Conservation (phyloP, 2,329 filamentous ascomycete species). For the Leptographium radiaticola region DNA sequence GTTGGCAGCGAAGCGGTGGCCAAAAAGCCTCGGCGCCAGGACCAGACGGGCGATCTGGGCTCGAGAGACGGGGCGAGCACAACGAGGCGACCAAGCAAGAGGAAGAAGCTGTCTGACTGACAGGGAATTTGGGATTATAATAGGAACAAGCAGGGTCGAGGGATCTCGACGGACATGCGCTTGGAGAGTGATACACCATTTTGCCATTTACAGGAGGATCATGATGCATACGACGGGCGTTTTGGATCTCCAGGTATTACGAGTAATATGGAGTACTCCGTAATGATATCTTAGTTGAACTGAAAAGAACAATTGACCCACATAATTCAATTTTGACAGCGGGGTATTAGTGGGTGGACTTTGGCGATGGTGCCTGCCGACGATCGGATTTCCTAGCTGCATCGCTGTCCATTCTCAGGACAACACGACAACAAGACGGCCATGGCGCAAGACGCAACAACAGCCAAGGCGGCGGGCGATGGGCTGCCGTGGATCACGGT, state of each 20-base stretch:
- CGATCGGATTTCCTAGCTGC: background rate
- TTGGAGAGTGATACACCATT: too few relatives aligned
- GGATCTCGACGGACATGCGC: too few relatives aligned
- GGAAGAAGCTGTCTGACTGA: conserved; percentile 26
- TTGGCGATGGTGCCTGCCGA: background rate
- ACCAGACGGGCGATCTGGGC: background rate
- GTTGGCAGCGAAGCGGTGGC: conserved; percentile 26
- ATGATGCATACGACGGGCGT: too few relatives aligned
- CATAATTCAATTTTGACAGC: background rate
- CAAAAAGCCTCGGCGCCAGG: conserved; percentile 8
- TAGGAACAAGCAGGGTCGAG: background rate
- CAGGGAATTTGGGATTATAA: background rate
- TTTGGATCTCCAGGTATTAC: too few relatives aligned
- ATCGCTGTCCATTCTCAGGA: background rate
- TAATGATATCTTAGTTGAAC: too few relatives aligned
- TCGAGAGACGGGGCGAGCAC: conserved; percentile 19
- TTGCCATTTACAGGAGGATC: too few relatives aligned
- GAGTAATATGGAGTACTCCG: too few relatives aligned
- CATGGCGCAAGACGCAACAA: background rate
- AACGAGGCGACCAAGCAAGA: conserved; percentile 28
- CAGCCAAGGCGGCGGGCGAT: background rate
- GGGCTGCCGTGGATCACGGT: conserved; percentile 51
- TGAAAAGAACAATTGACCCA: too few relatives aligned
- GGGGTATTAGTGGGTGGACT: background rate
- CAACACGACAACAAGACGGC: background rate